Conservation (phyloP, 208 protist species). For the Naegleria lovaniensis region DNA sequence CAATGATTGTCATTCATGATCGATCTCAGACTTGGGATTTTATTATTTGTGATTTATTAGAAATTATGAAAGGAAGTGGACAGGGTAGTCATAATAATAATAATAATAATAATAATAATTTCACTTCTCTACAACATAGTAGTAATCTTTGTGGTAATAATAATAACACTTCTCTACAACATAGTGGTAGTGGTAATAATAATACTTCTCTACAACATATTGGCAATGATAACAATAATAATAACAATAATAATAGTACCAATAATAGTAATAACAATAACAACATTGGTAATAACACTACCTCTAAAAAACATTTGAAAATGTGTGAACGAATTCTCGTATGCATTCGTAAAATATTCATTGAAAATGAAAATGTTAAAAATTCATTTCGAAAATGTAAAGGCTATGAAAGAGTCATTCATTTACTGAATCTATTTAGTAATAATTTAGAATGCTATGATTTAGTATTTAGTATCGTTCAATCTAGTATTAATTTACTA, state of each 20-base stretch:
- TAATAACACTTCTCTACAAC: no score
- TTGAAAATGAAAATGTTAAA: not conserved
- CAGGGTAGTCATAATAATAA: not conserved
- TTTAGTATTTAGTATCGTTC: not conserved
- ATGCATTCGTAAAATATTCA: not conserved
- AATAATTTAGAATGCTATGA: not conserved
- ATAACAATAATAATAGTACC: no score
- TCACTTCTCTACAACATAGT: no score
- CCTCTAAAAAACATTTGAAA: not conserved
- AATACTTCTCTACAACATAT: no score
- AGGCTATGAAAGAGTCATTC: slow-evolving; percentile 8
- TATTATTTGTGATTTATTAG: slow-evolving; percentile 14
- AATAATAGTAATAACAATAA: no score
- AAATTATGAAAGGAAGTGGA: not conserved
- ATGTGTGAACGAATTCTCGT: not conserved
- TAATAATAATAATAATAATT: not conserved
- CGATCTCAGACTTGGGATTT: not conserved
- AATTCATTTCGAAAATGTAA: not conserved
- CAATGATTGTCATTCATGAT: not conserved
- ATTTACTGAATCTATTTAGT: not conserved
- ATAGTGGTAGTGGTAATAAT: no score
- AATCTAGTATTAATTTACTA: not conserved
- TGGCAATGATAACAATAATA: no score
- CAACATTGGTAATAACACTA: no score
- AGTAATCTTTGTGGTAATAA: no score